Evolutionary conservation across 1,284 basidiomycete species (phyloP).

Genomic region (Dichomitus squalens): DNA sequence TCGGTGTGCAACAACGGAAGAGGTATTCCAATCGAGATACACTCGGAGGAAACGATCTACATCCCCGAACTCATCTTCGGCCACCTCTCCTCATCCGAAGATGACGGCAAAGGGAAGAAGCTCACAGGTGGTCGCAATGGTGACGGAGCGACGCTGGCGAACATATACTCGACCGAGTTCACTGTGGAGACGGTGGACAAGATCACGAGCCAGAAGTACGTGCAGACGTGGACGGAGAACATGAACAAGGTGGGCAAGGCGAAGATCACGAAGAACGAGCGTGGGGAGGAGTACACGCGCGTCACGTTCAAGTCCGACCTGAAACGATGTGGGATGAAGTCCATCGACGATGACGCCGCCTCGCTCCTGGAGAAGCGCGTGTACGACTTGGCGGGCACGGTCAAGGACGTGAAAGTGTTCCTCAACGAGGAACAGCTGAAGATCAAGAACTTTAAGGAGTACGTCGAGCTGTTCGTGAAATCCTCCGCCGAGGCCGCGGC

Average conservation of each 20-base stretch:
- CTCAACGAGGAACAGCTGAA: conserved; percentile 93
- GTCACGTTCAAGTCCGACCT: conserved; percentile 96
- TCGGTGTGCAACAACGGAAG: conserved; percentile 96
- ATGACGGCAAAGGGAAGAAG: conserved; percentile 99
- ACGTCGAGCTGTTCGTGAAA: conserved; percentile 92
- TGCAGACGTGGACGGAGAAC: conserved; percentile 93
- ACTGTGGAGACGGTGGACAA: conserved; percentile 97
- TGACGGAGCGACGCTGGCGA: conserved; percentile 97
- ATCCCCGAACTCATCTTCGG: conserved; percentile 99
- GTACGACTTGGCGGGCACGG: conserved; percentile 96
- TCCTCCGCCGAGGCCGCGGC: conserved; percentile 70
- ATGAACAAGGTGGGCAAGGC: conserved; percentile 89
- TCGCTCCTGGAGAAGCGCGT: conserved; percentile 93
- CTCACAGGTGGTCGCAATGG: conserved; percentile 98
- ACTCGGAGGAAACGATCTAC: conserved; percentile 91
- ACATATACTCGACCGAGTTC: conserved; percentile 98
- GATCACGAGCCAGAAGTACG: conserved; percentile 88
- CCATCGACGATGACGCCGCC: conserved; percentile 91
- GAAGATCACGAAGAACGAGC: conserved; percentile 91
- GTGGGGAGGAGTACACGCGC: conserved; percentile 90
- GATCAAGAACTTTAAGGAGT: conserved; percentile 96
- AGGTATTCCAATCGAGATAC: conserved; percentile 97
- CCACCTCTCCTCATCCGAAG: conserved; percentile 95
- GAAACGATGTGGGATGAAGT: conserved; percentile 88
- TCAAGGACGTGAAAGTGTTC: conserved; percentile 92